Percentiles rank a stretch among this genome's conserved stretches.
Conservation (phyloP, 768 basidiomycete genomes). For the Fomitopsis pulvina region DNA sequence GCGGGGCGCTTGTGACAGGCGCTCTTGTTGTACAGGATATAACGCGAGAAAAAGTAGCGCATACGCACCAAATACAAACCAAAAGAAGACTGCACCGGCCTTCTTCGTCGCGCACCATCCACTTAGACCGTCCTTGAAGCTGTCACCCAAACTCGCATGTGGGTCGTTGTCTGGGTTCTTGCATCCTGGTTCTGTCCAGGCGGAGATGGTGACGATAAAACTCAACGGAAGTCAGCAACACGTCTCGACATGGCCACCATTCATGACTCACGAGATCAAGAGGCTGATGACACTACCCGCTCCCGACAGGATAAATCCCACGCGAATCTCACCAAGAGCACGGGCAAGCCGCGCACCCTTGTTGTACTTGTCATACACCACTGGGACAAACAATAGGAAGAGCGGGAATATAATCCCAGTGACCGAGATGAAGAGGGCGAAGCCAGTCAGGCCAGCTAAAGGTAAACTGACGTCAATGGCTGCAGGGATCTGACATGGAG, state of each 20-base stretch:
- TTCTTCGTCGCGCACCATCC: conserved; percentile 94
- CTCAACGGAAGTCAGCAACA: conserved; percentile 26
- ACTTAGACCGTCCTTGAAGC: conserved; percentile 59
- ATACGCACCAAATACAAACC: conserved; percentile 69
- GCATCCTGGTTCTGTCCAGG: conserved; percentile 87
- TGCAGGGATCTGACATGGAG: not conserved
- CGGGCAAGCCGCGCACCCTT: conserved; percentile 70
- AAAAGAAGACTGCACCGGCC: conserved; percentile 84
- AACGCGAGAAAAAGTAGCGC: not conserved
- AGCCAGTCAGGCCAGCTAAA: conserved; percentile 79
- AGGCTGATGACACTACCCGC: conserved; percentile 60
- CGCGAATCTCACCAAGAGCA: conserved; percentile 76
- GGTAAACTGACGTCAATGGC: not conserved
- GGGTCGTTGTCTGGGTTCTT: conserved; percentile 82
- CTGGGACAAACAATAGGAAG: conserved; percentile 72
- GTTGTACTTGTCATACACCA: conserved; percentile 82
- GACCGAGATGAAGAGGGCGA: conserved; percentile 78
- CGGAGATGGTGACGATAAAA: conserved; percentile 73
- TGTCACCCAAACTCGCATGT: conserved; percentile 53
- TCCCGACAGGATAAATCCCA: conserved; percentile 76
- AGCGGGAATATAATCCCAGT: conserved; percentile 64
- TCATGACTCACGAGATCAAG: conserved; percentile 63
- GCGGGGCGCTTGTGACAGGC: too few species aligned
- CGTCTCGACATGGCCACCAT: not conserved
- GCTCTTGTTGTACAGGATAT: too few species aligned